Conservation (phyloP, 2,329 filamentous ascomycete genomes). For the Aspergillus thermomutatus region DNA sequence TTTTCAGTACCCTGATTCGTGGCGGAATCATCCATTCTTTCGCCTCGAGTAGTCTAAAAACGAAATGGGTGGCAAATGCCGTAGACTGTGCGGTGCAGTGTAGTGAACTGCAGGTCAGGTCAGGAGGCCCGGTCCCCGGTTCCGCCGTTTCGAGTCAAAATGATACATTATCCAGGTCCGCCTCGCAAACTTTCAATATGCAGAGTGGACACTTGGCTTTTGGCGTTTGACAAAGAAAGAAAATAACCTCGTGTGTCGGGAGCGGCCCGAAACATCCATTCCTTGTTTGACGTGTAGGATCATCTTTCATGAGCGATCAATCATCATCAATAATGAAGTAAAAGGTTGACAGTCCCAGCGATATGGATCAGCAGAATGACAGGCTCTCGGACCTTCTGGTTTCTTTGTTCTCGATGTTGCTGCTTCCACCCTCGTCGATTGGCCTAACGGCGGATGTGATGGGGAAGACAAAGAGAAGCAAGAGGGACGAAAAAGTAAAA, state of each 20-base stretch:
- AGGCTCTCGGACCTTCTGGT: conserved; percentile 10
- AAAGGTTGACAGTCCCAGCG: conserved; percentile 12
- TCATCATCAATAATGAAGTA: conserved; percentile 5
- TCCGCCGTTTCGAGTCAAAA: neutral
- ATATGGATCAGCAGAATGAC: conserved; percentile 15
- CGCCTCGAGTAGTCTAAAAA: neutral
- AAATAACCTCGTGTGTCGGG: conserved; percentile 2
- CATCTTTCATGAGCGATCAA: neutral
- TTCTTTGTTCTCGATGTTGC: conserved; percentile 7
- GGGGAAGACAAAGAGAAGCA: neutral
- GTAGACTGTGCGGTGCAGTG: neutral
- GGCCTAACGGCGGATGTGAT: neutral
- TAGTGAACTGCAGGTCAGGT: neutral
- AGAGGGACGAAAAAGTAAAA: neutral
- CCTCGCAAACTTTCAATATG: neutral
- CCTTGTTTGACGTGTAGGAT: conserved; percentile 11
- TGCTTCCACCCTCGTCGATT: neutral
- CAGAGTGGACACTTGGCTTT: neutral
- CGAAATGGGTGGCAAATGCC: neutral
- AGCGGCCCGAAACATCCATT: conserved; percentile 17
- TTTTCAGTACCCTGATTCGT: neutral
- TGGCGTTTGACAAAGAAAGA: neutral
- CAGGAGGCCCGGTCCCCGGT: neutral
- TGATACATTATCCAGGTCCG: too few species aligned
- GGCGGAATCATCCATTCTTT: neutral